Conservation (phyloP, 768 basidiomycete species). For the Lentinula detonsa region DNA sequence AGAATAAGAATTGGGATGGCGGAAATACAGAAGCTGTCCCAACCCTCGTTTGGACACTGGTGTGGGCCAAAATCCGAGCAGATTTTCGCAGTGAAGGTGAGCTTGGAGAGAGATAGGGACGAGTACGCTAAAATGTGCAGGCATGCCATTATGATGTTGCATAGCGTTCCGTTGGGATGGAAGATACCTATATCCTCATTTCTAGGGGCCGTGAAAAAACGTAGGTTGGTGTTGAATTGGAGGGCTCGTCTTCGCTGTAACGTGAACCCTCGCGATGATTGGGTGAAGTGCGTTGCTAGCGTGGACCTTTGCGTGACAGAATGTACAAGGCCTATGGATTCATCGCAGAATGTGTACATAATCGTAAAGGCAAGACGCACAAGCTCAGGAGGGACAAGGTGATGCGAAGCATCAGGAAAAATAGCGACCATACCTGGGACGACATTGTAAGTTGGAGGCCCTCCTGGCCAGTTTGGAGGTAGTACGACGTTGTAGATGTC, state of each 20-base stretch:
- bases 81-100: background rate
- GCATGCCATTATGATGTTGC: background rate
- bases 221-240: background rate
- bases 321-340: constrained; percentile 22
- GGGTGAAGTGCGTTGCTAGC: background rate
- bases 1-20: constrained; percentile 21
- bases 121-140: background rate
- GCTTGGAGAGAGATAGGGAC: background rate
- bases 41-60: background rate
- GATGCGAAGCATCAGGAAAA: background rate
- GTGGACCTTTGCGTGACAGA: constrained; percentile 11
- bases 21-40: constrained; percentile 14
- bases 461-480: background rate
- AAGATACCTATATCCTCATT: background rate
- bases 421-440: background rate
- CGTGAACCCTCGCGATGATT: background rate
- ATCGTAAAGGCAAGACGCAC: constrained; percentile 20
- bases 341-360: constrained; percentile 20
- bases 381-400: constrained; percentile 11
- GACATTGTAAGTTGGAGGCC: constrained; percentile 9
- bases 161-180: background rate
- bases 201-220: background rate
- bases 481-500: constrained; percentile 13
- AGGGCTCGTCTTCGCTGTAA: background rate
- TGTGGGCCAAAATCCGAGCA: background rate